These are phyloP conservation scores for Fusarium foetens DNA, from an alignment of 2,329 filamentous ascomycete species.

Conservation along the genomic window DNA sequence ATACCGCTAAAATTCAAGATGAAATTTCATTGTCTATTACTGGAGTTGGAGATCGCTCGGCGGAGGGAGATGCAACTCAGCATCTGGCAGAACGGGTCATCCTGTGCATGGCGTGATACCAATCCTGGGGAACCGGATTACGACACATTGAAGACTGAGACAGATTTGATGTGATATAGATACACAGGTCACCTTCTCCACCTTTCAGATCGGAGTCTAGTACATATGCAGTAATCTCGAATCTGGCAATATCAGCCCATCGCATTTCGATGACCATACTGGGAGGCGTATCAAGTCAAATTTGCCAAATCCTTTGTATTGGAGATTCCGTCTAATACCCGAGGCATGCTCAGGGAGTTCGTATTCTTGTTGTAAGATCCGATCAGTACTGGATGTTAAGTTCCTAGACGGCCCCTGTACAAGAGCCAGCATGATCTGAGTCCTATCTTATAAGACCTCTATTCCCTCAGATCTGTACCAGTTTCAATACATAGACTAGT, in stretches of 20 bases:
- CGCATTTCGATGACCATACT: not conserved
- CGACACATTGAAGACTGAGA: not conserved
- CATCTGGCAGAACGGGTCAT: no score
- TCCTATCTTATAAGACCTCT: not conserved
- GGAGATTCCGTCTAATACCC: no score
- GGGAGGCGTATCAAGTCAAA: not conserved
- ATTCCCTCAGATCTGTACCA: not conserved
- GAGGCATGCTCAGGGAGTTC: not conserved
- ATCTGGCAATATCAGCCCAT: constrained; percentile 24
- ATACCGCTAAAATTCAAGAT: fast-evolving
- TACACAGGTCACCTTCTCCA: not conserved
- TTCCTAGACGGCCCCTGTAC: fast-evolving
- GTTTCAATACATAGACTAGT: fast-evolving
- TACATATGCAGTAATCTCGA: constrained; percentile 23
- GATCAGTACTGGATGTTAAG: not conserved
- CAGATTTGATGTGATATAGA: not conserved
- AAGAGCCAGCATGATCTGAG: not conserved
- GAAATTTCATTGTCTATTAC: fast-evolving
- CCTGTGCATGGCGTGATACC: not conserved
- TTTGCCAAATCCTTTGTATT: not conserved
- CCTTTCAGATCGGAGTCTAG: constrained; percentile 39
- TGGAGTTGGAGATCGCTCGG: fast-evolving
- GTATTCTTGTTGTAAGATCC: constrained; percentile 13
- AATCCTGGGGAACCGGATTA: no score
- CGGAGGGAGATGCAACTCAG: not conserved